phyloP scores from a whole-genome alignment of 495 filamentous ascomycete species.

The Glarea lozoyensis region DNA sequence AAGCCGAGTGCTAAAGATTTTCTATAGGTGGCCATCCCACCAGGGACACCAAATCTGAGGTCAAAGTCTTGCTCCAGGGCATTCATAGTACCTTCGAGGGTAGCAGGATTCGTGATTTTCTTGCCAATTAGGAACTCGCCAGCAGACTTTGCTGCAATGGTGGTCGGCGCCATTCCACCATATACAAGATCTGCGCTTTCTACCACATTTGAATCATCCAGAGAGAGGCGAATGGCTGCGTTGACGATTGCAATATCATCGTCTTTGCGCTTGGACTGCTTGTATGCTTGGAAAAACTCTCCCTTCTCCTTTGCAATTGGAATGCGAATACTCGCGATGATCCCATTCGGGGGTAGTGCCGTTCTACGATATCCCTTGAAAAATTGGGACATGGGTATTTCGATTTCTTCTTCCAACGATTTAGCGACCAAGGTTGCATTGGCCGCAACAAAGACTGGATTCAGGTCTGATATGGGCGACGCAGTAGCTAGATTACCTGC shows the following conservation, averaged over 20 bases:
- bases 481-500: slow-evolving; percentile 94
- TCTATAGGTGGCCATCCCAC: slow-evolving; percentile 92
- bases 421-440: slow-evolving; percentile 75
- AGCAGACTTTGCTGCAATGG: slow-evolving; percentile 71
- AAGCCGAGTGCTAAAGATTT: slow-evolving; percentile 83
- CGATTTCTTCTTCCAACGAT: slow-evolving; percentile 55
- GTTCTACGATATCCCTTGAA: slow-evolving; percentile 89
- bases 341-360: slow-evolving; percentile 68
- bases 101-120: slow-evolving; percentile 68
- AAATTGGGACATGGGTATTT: slow-evolving; percentile 87
- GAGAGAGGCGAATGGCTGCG: slow-evolving; percentile 60
- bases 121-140: slow-evolving; percentile 63
- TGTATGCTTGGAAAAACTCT: slow-evolving; percentile 73
- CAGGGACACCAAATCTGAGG: slow-evolving; percentile 76
- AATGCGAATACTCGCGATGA: slow-evolving; percentile 81
- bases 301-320: slow-evolving; percentile 56
- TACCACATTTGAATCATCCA: slow-evolving; percentile 58
- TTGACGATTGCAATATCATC: slow-evolving; percentile 98
- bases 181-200: slow-evolving; percentile 70
- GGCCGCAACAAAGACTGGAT: slow-evolving; percentile 86
- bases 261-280: slow-evolving; percentile 92
- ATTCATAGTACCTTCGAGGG: slow-evolving; percentile 80
- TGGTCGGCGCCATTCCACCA: slow-evolving; percentile 84
- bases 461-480: slow-evolving; percentile 92
- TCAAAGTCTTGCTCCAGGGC: slow-evolving; percentile 82